These are phyloP conservation scores for Aspergillus eucalypticola DNA, from an alignment of 2,329 filamentous ascomycete genomes.

Conservation along the genomic window DNA sequence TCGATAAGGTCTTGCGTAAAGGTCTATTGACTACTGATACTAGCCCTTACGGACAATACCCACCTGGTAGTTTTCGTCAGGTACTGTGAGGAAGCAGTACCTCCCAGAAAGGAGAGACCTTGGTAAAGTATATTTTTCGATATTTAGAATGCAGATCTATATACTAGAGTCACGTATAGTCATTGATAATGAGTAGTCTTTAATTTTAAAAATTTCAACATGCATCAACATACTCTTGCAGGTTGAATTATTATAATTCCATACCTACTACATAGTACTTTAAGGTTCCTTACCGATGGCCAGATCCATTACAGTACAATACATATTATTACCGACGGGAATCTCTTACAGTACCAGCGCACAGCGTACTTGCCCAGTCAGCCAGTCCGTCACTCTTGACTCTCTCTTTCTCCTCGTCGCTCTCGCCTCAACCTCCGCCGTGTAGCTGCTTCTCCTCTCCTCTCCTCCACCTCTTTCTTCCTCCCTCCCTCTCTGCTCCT, in stretches of 20 bases:
- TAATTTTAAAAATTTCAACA: too few species aligned
- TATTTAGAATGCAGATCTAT: too few species aligned
- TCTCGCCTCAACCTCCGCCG: constrained; percentile 5
- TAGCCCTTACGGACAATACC: not conserved
- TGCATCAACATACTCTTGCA: too few species aligned
- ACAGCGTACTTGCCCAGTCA: not conserved
- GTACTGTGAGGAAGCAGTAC: too few species aligned
- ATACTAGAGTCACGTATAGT: too few species aligned
- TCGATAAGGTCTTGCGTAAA: not conserved
- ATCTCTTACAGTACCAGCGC: not conserved
- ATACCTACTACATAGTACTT: not conserved
- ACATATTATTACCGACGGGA: not conserved
- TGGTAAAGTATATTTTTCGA: too few species aligned
- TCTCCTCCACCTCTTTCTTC: constrained; percentile 3
- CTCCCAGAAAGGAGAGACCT: too few species aligned
- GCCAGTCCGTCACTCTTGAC: not conserved
- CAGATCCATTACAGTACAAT: not conserved
- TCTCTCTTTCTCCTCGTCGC: not conserved
- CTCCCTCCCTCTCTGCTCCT: not conserved
- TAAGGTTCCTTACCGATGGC: not conserved
- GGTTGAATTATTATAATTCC: too few species aligned
- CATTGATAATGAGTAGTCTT: too few species aligned
- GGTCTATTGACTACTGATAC: not conserved
- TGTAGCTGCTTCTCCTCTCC: not conserved
- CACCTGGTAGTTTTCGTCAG: not conserved